Evolutionary conservation across 1,139 yeast genomes (phyloP), one percentile per base, ranked within the genome.

Genomic region (Hemisphaericaspora xylofermentans): DNA sequence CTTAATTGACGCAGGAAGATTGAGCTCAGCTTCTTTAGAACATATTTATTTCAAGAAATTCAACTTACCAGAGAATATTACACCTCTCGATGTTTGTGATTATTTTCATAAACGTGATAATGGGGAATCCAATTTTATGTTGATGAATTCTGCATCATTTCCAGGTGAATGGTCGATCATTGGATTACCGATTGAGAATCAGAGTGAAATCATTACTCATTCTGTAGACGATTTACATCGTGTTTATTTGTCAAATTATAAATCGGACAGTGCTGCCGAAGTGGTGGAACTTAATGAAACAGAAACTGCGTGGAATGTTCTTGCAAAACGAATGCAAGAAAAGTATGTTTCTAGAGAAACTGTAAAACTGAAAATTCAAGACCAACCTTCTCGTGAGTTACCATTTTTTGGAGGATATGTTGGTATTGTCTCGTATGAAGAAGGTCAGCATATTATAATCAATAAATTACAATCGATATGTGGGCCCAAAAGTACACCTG

Each of bases 131-230:
- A 77, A 81, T 35, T 80, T 84, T 47, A 56, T 82, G 7, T 62
- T 87, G 10, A 68, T 88, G 31, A 84, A 87, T 53, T 85, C 95
- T 1, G 93, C 94, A 0, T 74, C 89, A 0, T 55, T 64, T 10
- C 96, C 96, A 0, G 97, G 98, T 0, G 74, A 82, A 45, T 88
- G 95, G 93, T 82, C 96, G 0, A 82, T 93, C 9, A 76, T 93
- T 42, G 97, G 95, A 0, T 53, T 88, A 1, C 88, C 94, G 0
- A 74, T 73, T 12, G 49, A 50, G 1, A 68, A 66, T 0, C 56
- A 61, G 25, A 81, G 94, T 1, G 72, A 72, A 15, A 77, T 82
- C 2, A 69, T 88, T 19, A 76, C 88, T 1, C 91, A 88, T 54
- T 86, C 88, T 2, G 68, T 77, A 1, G 76, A 73, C 43, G 59